Evolutionary conservation across 2,329 filamentous ascomycete species (phyloP).

Genomic region (Neospermospora avenae): DNA sequence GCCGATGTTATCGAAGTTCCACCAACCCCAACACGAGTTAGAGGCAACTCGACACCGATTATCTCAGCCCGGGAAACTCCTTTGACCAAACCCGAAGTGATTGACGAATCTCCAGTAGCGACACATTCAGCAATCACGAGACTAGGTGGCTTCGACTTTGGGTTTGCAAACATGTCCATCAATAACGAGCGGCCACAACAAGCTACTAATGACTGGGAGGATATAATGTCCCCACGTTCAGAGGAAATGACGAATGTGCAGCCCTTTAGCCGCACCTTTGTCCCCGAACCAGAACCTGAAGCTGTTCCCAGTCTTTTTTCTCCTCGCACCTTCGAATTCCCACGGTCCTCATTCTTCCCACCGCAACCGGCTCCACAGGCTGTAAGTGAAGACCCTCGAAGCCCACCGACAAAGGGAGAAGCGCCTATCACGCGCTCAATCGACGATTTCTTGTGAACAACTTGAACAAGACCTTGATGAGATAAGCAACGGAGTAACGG

Average conservation of each 20-base stretch:
- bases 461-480: slow-evolving; percentile 3
- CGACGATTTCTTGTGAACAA: slow-evolving; percentile 65
- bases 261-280: slow-evolving; percentile 24
- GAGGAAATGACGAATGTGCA: slow-evolving; percentile 34
- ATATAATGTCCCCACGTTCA: slow-evolving; percentile 33
- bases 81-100: slow-evolving; percentile 14
- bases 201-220: slow-evolving; percentile 27
- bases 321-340: slow-evolving; percentile 70
- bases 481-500: slow-evolving; percentile 1
- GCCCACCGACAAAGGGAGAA: slow-evolving; percentile 70
- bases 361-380: slow-evolving; percentile 34
- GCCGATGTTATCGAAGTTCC: slow-evolving; percentile 48
- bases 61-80: slow-evolving; percentile 23
- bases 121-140: slow-evolving; percentile 22
- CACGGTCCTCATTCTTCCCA: slow-evolving; percentile 60
- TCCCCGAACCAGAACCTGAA: slow-evolving; percentile 21
- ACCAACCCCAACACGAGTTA: slow-evolving; percentile 45
- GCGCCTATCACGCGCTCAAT: slow-evolving; percentile 75
- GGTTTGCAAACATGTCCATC: slow-evolving; percentile 24
- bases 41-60: slow-evolving; percentile 53
- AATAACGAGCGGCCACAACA: slow-evolving; percentile 10
- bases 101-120: slow-evolving; percentile 10
- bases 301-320: slow-evolving; percentile 48
- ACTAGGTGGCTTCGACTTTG: slow-evolving; percentile 31
- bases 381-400: slow-evolving; percentile 60